Percentiles rank a stretch among this genome's conserved stretches.
These are phyloP conservation scores for Exophiala alcalophila DNA, from an alignment of 2,329 filamentous ascomycete genomes.

Conservation along the genomic window DNA sequence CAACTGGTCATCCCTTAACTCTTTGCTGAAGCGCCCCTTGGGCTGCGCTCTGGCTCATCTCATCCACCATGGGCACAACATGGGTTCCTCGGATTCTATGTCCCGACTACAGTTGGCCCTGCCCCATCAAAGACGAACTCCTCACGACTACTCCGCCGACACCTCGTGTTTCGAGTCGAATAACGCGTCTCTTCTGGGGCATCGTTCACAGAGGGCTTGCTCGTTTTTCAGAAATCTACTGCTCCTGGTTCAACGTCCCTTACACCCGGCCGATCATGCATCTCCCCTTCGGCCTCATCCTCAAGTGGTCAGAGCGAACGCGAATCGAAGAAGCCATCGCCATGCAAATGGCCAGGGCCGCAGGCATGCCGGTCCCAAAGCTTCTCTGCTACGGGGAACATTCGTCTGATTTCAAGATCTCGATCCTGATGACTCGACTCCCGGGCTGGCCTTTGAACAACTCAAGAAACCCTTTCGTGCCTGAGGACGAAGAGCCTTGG, in stretches of 20 bases:
- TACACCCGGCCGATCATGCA: slow-evolving; percentile 36
- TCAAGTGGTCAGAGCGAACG: slow-evolving; percentile 41
- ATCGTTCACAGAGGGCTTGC: slow-evolving; percentile 34
- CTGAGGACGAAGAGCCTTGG: slow-evolving; percentile 35
- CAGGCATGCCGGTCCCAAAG: slow-evolving; percentile 38
- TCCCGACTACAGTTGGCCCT: slow-evolving; percentile 34
- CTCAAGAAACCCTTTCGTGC: slow-evolving; percentile 30
- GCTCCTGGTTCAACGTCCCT: slow-evolving; percentile 28
- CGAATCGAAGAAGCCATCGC: slow-evolving; percentile 38
- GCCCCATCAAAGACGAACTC: slow-evolving; percentile 24
- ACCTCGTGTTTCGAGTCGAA: slow-evolving; percentile 26
- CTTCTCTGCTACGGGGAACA: slow-evolving; percentile 38
- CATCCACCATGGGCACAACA: too few relatives aligned
- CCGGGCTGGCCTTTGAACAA: slow-evolving; percentile 37
- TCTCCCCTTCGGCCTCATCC: slow-evolving; percentile 40
- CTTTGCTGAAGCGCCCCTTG: too few relatives aligned
- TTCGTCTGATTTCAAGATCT: slow-evolving; percentile 34
- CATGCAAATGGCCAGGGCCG: slow-evolving; percentile 37
- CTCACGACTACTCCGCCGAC: slow-evolving; percentile 30
- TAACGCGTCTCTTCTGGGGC: slow-evolving; percentile 31
- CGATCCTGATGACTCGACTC: slow-evolving; percentile 45
- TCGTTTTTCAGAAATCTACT: slow-evolving; percentile 36
- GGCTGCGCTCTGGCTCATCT: too few relatives aligned
- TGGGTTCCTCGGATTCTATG: slow-evolving; percentile 20
- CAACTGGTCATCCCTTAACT: too few relatives aligned